Evolutionary conservation across 192 early-diverging fungal genomes (phyloP).

Genomic region (Rhizoclosmatium globosum): DNA sequence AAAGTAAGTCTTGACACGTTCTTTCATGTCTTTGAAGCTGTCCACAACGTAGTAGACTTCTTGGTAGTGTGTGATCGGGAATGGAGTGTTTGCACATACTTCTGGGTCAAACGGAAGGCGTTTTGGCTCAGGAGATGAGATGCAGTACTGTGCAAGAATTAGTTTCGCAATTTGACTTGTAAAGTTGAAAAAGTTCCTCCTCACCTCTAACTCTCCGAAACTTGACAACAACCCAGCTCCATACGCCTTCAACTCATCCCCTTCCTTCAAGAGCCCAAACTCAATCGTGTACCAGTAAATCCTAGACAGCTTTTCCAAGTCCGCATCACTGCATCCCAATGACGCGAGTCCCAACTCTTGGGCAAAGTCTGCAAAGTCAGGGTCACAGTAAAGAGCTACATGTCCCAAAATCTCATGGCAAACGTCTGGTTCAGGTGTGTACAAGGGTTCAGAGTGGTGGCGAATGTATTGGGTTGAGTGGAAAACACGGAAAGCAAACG

Average conservation of each 20-base stretch:
- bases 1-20: conserved; percentile 74
- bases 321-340: conserved; percentile 90
- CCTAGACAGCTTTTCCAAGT: conserved; percentile 82
- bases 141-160: conserved; percentile 61
- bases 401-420: conserved; percentile 98
- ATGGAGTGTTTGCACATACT: conserved; percentile 51
- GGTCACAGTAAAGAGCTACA: conserved; percentile 69
- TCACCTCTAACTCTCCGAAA: conserved; percentile 89
- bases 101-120: conserved; percentile 86
- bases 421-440: conserved; percentile 93
- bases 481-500: conserved; percentile 96
- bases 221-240: conserved; percentile 93
- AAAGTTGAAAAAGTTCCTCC: not conserved
- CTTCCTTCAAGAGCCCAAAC: conserved; percentile 86
- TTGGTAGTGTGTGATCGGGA: conserved; percentile 91
- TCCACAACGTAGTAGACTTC: conserved; percentile 95
- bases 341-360: conserved; percentile 96
- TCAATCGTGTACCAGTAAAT: conserved; percentile 93
- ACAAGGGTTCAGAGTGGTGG: conserved; percentile 88
- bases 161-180: not conserved
- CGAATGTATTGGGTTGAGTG: conserved; percentile 98
- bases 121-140: conserved; percentile 79
- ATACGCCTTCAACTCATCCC: conserved; percentile 80
- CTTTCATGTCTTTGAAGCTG: conserved; percentile 92
- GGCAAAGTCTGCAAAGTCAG: conserved; percentile 91